phyloP scores from a whole-genome alignment of 2,329 filamentous ascomycete genomes.

The Cladophialophora immunda region DNA sequence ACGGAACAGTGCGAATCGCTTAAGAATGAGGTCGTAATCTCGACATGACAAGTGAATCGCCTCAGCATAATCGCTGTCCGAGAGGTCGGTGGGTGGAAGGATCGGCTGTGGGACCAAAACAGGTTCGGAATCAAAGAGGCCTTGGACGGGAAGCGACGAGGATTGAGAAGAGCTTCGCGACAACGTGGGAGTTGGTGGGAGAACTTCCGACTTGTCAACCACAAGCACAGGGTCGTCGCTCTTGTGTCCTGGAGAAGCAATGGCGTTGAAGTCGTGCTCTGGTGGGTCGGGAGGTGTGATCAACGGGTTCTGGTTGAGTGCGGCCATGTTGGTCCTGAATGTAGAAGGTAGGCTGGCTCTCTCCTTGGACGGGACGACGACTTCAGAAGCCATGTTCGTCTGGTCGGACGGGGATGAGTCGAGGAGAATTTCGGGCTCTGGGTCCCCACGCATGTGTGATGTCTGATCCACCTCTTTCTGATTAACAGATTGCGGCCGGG shows the following conservation, averaged over 20 bases:
- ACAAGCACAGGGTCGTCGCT: conserved; percentile 3
- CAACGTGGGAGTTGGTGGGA: not conserved
- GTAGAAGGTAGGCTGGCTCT: not conserved
- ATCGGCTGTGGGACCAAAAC: not conserved
- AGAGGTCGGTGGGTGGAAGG: not conserved
- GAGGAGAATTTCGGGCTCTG: not conserved
- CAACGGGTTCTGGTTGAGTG: not conserved
- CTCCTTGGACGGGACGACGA: not conserved
- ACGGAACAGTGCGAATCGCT: not conserved
- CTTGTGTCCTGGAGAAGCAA: not conserved
- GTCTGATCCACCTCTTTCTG: conserved; percentile 4
- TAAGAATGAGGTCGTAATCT: not conserved
- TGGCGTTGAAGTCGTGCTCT: not conserved
- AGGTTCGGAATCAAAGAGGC: not conserved
- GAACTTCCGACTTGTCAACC: not conserved
- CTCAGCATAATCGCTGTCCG: not conserved
- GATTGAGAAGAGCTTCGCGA: conserved; percentile 11
- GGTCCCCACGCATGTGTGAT: not conserved
- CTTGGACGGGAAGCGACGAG: not conserved
- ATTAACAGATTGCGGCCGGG: not conserved
- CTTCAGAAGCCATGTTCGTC: not conserved
- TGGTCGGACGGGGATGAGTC: not conserved
- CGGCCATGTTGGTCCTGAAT: not conserved
- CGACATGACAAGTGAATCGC: not conserved
- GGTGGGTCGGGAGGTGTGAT: conserved; percentile 7